These are phyloP conservation scores for Candida tropicalis DNA, from an alignment of 1,139 yeast genomes.

Conservation along the genomic window DNA sequence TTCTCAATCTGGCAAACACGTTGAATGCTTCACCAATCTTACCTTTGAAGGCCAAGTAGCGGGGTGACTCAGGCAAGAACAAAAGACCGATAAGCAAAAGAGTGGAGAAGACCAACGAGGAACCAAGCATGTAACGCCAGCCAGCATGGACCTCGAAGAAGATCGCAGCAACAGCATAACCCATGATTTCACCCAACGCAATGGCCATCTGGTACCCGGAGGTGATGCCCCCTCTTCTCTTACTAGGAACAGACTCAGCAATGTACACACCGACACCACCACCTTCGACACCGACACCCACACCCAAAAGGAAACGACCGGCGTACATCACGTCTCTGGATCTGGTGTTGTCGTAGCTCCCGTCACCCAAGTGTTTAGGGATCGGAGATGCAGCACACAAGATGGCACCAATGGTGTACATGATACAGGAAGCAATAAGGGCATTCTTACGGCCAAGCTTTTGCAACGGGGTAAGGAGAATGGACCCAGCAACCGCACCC, in stretches of 20 bases:
- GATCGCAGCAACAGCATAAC: conserved; percentile 58
- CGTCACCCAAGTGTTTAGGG: conserved; percentile 11
- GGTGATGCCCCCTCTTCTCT: conserved; percentile 58
- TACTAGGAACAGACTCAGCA: conserved; percentile 61
- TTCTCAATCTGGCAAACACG: conserved; percentile 59
- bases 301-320: conserved; percentile 57
- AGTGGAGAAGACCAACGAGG: conserved; percentile 59
- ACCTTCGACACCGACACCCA: conserved; percentile 64
- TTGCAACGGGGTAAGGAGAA: conserved; percentile 51
- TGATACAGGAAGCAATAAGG: conserved; percentile 53
- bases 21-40: conserved; percentile 51
- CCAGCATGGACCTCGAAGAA: conserved; percentile 55
- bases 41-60: conserved; percentile 53
- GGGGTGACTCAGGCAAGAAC: conserved; percentile 54
- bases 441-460: conserved; percentile 54
- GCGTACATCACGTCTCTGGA: conserved; percentile 45
- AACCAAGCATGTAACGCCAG: conserved; percentile 64
- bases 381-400: conserved; percentile 48
- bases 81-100: conserved; percentile 47
- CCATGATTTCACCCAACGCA: conserved; percentile 61
- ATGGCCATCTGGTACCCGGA: conserved; percentile 60
- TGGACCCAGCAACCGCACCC: conserved; percentile 58
- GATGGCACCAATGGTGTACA: conserved; percentile 59
- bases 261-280: conserved; percentile 62
- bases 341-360: conserved; percentile 27